Percentiles rank a stretch among this genome's conserved stretches.
phyloP scores from a whole-genome alignment of 2,329 filamentous ascomycete species.

The Akanthomyces dipterigenus region DNA sequence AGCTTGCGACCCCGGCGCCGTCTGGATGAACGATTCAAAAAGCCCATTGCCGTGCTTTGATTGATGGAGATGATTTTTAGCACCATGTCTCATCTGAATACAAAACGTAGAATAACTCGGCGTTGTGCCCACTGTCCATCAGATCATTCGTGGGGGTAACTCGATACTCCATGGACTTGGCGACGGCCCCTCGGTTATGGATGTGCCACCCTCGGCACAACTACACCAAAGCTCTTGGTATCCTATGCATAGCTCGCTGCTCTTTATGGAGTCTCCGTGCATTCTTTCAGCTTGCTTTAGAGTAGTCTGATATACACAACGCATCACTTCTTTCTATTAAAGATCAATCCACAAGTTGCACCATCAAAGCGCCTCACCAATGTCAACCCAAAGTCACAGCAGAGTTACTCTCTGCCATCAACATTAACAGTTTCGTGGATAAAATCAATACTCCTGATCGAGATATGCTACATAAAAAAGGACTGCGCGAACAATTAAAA shows the following conservation, averaged over 20 bases:
- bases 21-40: background rate
- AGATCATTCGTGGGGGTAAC: background rate
- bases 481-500: slow-evolving; percentile 6
- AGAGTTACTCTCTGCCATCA: background rate
- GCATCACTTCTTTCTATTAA: background rate
- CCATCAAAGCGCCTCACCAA: background rate
- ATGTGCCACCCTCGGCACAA: background rate
- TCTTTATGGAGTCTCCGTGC: too few species aligned
- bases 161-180: background rate
- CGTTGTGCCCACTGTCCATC: background rate
- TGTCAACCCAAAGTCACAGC: background rate
- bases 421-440: background rate
- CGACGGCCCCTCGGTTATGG: background rate
- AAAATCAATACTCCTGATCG: slow-evolving; percentile 8
- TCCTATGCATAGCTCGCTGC: too few species aligned
- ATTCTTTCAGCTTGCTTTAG: too few species aligned
- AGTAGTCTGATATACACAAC: background rate
- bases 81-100: background rate
- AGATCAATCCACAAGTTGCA: background rate
- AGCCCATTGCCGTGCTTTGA: background rate
- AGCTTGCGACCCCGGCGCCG: background rate
- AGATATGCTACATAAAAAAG: slow-evolving; percentile 7
- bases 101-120: background rate
- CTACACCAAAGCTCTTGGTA: background rate
- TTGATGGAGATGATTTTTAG: background rate